A percentile compares a stretch with the other conserved stretches of the same genome.
phyloP scores from a whole-genome alignment of 148 eudicot species.

The Amaranthus cruentus region DNA sequence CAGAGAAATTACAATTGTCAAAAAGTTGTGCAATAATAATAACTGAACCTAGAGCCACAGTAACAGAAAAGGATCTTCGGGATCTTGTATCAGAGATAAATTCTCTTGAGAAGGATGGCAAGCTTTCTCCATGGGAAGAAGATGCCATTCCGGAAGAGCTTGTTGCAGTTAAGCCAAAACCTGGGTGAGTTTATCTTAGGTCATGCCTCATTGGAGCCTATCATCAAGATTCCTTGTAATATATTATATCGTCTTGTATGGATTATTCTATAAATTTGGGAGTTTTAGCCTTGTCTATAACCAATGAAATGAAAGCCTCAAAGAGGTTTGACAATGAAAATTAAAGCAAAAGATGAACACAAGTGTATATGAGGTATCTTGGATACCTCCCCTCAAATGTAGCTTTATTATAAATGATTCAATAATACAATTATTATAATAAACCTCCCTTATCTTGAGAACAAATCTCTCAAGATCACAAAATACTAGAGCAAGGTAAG shows the following conservation, averaged over 20 bases:
- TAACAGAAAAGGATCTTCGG: slow-evolving; percentile 48
- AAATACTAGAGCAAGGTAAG: too few relatives aligned
- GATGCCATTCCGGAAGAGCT: slow-evolving; percentile 72
- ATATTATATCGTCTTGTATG: neutral
- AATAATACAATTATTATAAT: too few relatives aligned
- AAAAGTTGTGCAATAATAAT: slow-evolving; percentile 50
- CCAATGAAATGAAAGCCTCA: too few relatives aligned
- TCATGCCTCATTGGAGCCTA: neutral
- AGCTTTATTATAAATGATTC: too few relatives aligned
- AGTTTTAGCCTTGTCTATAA: too few relatives aligned
- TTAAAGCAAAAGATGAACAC: too few relatives aligned
- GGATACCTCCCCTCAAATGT: too few relatives aligned
- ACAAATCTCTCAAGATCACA: too few relatives aligned
- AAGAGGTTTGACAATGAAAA: too few relatives aligned
- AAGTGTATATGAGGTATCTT: too few relatives aligned
- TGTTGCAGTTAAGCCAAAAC: slow-evolving; percentile 47
- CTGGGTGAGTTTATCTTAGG: slow-evolving; percentile 45
- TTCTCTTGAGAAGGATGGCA: slow-evolving; percentile 44
- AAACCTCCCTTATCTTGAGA: too few relatives aligned
- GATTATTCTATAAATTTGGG: neutral
- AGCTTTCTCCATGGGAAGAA: slow-evolving; percentile 56
- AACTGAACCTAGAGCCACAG: slow-evolving; percentile 68
- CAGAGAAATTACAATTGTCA: slow-evolving; percentile 52
- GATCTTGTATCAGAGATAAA: slow-evolving; percentile 39
- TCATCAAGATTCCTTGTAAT: neutral